Percentiles rank a stretch among this genome's conserved stretches.
phyloP scores from a whole-genome alignment of 1,284 basidiomycete genomes.

The Trametes hirsuta region DNA sequence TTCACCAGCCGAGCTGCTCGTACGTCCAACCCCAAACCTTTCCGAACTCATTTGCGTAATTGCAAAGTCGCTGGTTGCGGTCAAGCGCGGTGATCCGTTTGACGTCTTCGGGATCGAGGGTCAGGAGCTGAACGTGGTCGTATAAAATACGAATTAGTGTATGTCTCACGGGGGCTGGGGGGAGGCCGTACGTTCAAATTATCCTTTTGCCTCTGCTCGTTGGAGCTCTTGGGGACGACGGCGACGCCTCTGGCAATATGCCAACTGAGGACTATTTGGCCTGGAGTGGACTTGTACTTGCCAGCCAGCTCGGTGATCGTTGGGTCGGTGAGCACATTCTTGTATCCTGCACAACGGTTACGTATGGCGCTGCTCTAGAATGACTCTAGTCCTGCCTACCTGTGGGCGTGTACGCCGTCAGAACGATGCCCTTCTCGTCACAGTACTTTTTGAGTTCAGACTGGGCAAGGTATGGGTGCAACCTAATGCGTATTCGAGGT shows the following conservation, averaged over 20 bases:
- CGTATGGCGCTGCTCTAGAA: background rate
- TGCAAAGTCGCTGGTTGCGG: slow-evolving; percentile 42
- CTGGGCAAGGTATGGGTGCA: slow-evolving; percentile 62
- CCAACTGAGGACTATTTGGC: slow-evolving; percentile 50
- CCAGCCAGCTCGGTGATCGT: slow-evolving; percentile 43
- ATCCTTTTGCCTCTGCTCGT: slow-evolving; percentile 45
- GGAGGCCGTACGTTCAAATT: slow-evolving; percentile 42
- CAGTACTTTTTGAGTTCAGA: slow-evolving; percentile 62
- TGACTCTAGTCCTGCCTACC: slow-evolving; percentile 37
- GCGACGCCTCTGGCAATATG: slow-evolving; percentile 45
- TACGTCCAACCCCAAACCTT: slow-evolving; percentile 52
- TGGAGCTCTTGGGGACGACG: slow-evolving; percentile 46
- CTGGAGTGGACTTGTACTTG: slow-evolving; percentile 46
- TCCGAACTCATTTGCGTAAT: slow-evolving; percentile 36
- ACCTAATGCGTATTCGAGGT: slow-evolving; percentile 7
- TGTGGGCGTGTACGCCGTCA: slow-evolving; percentile 72
- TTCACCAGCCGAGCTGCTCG: slow-evolving; percentile 52
- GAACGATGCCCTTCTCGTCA: slow-evolving; percentile 56
- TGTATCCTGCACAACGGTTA: slow-evolving; percentile 35
- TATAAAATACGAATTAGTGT: background rate
- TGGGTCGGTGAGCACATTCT: slow-evolving; percentile 44
- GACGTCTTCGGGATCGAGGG: slow-evolving; percentile 48
- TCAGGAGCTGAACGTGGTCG: slow-evolving; percentile 41
- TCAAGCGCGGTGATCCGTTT: slow-evolving; percentile 59
- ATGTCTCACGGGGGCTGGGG: background rate